Percentiles rank a stretch among this genome's conserved stretches.
Evolutionary conservation across 2,329 filamentous ascomycete species (phyloP).

Genomic region (Botrytis porri): DNA sequence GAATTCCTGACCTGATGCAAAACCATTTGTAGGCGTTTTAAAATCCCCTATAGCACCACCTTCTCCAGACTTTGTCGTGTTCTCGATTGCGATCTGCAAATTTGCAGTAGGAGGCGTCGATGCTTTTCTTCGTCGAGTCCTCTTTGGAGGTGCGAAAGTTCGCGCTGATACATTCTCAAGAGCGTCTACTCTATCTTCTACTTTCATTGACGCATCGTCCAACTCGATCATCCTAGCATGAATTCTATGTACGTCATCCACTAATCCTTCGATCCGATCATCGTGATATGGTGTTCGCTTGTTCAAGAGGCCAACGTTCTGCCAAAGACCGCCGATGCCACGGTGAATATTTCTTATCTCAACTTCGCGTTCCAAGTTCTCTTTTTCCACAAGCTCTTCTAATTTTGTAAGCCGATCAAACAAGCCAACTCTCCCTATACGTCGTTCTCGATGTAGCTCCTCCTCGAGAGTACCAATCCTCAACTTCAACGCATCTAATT

Average conservation of each 20-base stretch:
- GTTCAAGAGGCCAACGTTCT: constrained; percentile 48
- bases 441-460: constrained; percentile 41
- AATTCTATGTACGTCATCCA: constrained; percentile 40
- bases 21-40: constrained; percentile 2
- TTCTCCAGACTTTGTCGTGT: constrained; percentile 20
- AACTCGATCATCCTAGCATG: constrained; percentile 36
- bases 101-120: constrained; percentile 33
- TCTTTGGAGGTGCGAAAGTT: constrained; percentile 8
- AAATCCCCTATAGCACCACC: not conserved
- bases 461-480: constrained; percentile 47
- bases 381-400: constrained; percentile 55
- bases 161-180: constrained; percentile 27
- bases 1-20: constrained; percentile 26
- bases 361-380: constrained; percentile 48
- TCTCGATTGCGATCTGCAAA: constrained; percentile 19
- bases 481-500: constrained; percentile 49
- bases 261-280: constrained; percentile 52
- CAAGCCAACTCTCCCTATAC: constrained; percentile 30
- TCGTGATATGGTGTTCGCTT: constrained; percentile 51
- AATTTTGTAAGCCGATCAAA: constrained; percentile 40
- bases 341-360: constrained; percentile 55
- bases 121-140: constrained; percentile 31
- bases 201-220: constrained; percentile 38
- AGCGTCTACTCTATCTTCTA: constrained; percentile 36
- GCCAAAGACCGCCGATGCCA: constrained; percentile 53